A percentile compares a stretch with the other conserved stretches of the same genome.
Evolutionary conservation across 495 filamentous ascomycete genomes (phyloP).

Genomic region (Daldinia loculata): DNA sequence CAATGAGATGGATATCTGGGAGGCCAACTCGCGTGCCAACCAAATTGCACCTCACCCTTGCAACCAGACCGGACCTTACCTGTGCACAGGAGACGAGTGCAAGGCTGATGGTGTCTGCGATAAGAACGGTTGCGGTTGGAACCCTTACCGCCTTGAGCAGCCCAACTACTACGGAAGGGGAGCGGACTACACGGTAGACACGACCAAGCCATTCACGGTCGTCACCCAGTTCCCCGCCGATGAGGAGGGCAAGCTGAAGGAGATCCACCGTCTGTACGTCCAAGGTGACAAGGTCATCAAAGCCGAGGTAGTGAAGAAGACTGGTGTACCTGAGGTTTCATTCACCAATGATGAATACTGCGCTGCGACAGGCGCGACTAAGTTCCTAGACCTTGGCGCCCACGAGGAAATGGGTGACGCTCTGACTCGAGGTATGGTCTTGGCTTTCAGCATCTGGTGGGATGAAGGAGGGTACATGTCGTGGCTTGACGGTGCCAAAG

Average conservation of each 20-base stretch:
- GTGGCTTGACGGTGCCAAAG: conserved; percentile 66
- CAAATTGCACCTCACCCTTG: conserved; percentile 67
- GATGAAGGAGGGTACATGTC: conserved; percentile 66
- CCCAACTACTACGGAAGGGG: conserved; percentile 63
- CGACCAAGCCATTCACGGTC: conserved; percentile 67
- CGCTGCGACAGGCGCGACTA: conserved; percentile 59
- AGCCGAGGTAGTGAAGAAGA: conserved; percentile 51
- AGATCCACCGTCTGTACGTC: conserved; percentile 69
- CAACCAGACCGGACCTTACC: conserved; percentile 54
- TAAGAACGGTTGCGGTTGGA: conserved; percentile 70
- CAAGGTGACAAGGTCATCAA: conserved; percentile 66
- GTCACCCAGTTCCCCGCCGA: conserved; percentile 71
- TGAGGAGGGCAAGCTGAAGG: conserved; percentile 58
- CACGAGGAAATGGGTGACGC: conserved; percentile 65
- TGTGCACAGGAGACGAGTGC: conserved; percentile 61
- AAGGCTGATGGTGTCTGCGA: conserved; percentile 66
- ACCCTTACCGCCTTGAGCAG: conserved; percentile 67
- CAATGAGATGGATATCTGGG: conserved; percentile 71
- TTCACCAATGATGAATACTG: conserved; percentile 67
- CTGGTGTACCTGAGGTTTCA: conserved; percentile 57
- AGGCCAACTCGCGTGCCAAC: conserved; percentile 67
- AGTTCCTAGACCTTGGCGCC: conserved; percentile 65
- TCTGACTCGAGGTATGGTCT: conserved; percentile 69
- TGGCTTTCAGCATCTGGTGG: conserved; percentile 73
- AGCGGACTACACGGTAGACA: conserved; percentile 64